Evolutionary conservation across 495 filamentous ascomycete genomes (phyloP).

Genomic region (Haplographium delicatum): DNA sequence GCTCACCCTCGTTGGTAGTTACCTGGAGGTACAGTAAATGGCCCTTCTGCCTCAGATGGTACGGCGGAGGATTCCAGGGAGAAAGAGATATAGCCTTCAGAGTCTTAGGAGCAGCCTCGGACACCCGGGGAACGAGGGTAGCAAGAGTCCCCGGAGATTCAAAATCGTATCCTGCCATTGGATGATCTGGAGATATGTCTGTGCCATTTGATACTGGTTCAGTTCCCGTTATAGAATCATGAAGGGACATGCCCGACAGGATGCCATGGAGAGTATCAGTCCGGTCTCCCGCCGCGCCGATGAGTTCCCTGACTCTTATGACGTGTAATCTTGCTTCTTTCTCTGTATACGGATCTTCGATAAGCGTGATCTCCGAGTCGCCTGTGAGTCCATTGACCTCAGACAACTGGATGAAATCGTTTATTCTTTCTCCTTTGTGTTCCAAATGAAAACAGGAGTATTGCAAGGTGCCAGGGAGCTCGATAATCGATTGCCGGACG

Average conservation of each 20-base stretch:
- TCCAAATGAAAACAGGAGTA: conserved; percentile 99
- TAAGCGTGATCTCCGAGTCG: conserved; percentile 69
- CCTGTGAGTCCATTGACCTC: conserved; percentile 76
- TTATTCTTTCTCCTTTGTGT: conserved; percentile 75
- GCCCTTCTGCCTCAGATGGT: conserved; percentile 81
- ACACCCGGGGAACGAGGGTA: conserved; percentile 61
- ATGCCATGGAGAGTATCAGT: conserved; percentile 86
- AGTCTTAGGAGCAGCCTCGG: conserved; percentile 71
- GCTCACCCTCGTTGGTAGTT: conserved; percentile 86
- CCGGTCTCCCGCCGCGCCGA: conserved; percentile 84
- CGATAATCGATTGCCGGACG: conserved; percentile 92
- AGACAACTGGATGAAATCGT: conserved; percentile 90
- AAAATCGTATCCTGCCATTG: conserved; percentile 69
- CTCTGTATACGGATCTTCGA: conserved; percentile 97
- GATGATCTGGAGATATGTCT: conserved; percentile 43
- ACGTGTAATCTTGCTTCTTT: conserved; percentile 96
- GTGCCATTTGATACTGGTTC: conserved; percentile 33
- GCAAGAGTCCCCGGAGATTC: conserved; percentile 58
- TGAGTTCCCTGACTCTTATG: conserved; percentile 81
- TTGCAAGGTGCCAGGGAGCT: conserved; percentile 87
- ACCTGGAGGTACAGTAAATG: conserved; percentile 89
- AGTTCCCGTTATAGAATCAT: conserved; percentile 62
- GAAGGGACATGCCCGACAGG: conserved; percentile 78
- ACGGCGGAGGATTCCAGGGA: conserved; percentile 93
- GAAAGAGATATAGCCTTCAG: conserved; percentile 85